Percentiles rank a stretch among this genome's conserved stretches.
Conservation (phyloP, 2,329 filamentous ascomycete species). For the Aspergillus sp. region DNA sequence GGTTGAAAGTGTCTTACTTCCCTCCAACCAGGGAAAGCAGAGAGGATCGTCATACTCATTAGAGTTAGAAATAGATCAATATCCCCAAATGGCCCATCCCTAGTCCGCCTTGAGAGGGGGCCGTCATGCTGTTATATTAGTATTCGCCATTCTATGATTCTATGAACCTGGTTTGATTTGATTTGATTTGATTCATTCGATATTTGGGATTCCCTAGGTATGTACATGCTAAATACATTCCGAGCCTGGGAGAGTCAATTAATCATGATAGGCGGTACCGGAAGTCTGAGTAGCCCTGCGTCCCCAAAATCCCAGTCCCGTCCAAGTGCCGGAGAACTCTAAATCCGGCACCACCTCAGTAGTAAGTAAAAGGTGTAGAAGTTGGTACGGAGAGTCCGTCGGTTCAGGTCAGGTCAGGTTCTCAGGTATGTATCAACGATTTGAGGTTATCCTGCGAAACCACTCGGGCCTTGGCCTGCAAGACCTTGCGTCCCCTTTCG, state of each 20-base stretch:
- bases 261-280: too few relatives aligned
- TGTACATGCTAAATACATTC: too few relatives aligned
- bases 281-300: too few relatives aligned
- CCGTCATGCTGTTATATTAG: not conserved
- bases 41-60: not conserved
- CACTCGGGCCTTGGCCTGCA: constrained; percentile 13
- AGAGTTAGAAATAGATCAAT: not conserved
- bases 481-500: constrained; percentile 19
- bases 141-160: not conserved
- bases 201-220: not conserved
- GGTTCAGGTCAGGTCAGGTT: too few relatives aligned
- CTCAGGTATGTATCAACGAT: not conserved
- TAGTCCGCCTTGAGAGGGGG: not conserved
- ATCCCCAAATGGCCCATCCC: not conserved
- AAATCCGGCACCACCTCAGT: not conserved
- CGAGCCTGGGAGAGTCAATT: too few relatives aligned
- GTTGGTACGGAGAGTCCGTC: not conserved
- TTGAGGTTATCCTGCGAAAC: constrained; percentile 15
- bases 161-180: too few relatives aligned
- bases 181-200: too few relatives aligned
- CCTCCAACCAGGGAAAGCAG: not conserved
- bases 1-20: not conserved
- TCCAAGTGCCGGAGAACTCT: not conserved
- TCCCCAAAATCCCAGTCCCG: not conserved
- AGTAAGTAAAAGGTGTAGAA: too few relatives aligned